Evolutionary conservation across 768 basidiomycete species (phyloP), one percentile per base, ranked within the genome.

Genomic region (Mrakia hoshinonis): DNA sequence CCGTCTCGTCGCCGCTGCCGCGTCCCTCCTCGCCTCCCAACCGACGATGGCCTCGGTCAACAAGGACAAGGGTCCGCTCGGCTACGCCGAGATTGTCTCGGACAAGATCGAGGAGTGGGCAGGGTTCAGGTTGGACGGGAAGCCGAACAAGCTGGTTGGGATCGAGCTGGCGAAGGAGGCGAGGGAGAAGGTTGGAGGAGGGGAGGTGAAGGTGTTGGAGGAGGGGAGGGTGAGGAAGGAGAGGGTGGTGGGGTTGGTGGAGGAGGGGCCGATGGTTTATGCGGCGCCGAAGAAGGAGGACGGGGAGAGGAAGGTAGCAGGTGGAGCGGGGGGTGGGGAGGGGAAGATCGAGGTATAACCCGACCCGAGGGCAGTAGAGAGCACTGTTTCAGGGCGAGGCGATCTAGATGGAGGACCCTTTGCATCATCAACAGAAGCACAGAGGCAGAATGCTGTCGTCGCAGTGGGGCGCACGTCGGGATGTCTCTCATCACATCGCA

Each of bases 21-120:
- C 15, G 9, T 34, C 58, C 2, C 36, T 61, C 22, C 34, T 38
- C 58, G 20, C 34, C 20, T 61, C 58, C 4, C 31, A 61, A 18
- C 58, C 36, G 9, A 61, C 31, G 18, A 36, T 36, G 6, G 15
- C 36, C 9, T 61, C 31, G 31, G 36, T 31, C 7, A 43, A 43
- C 43, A 43, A 43, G 43, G 51, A n/a, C 51, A 29, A 52, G 20
- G 51, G 22, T 52, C 20, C 51, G 7, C 22, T 29, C 22, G 26
- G 51, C 7, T 52, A 6, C 20, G 51, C 22, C 51, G 62, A 64
- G 62, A 64, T 15, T 22, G 13, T 43, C 20, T 43, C 24, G 13
- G 58, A 61, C 22, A 36, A 22, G 58, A 36, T 31, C 31, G 58
- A 61, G 58, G 58, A 61, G 58, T 36, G 36, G 31, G 58, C 36